These are phyloP conservation scores for Limnanthes douglasii DNA, from an alignment of 345 rosid genomes.

Conservation along the genomic window DNA sequence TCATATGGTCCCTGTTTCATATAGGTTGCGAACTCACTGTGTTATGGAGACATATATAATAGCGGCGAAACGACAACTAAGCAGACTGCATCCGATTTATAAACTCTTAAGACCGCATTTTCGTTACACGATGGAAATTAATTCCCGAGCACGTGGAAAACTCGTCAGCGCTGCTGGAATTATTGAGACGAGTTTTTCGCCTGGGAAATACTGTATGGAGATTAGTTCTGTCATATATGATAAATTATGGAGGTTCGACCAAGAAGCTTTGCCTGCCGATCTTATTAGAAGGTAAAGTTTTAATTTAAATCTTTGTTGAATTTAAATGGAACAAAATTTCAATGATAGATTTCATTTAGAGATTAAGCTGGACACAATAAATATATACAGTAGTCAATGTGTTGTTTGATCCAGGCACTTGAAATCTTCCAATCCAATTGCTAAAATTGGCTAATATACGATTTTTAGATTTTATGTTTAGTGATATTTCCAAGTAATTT, in stretches of 20 bases:
- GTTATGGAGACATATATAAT: conserved; percentile 42
- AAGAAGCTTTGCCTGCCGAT: conserved; percentile 33
- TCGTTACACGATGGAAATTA: conserved; percentile 57
- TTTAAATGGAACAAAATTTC: too few relatives aligned
- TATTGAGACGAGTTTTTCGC: conserved; percentile 34
- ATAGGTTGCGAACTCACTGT: conserved; percentile 47
- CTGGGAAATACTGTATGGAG: conserved; percentile 29
- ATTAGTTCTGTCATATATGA: conserved; percentile 34
- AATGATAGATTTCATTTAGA: too few relatives aligned
- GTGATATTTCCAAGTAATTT: background rate
- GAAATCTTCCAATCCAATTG: too few relatives aligned
- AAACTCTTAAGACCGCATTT: conserved; percentile 42
- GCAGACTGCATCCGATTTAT: conserved; percentile 46
- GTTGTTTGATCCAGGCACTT: too few relatives aligned
- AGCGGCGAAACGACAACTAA: conserved; percentile 43
- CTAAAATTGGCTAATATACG: too few relatives aligned
- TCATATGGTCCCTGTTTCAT: too few relatives aligned
- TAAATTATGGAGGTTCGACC: conserved; percentile 36
- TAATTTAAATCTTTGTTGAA: too few relatives aligned
- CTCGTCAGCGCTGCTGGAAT: conserved; percentile 39
- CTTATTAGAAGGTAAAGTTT: conserved; percentile 37
- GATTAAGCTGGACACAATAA: too few relatives aligned
- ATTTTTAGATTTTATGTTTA: too few relatives aligned
- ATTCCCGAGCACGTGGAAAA: conserved; percentile 36
- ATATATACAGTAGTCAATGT: too few relatives aligned